Evolutionary conservation across 2,329 filamentous ascomycete genomes (phyloP).

Genomic region (Colletotrichum navitas): DNA sequence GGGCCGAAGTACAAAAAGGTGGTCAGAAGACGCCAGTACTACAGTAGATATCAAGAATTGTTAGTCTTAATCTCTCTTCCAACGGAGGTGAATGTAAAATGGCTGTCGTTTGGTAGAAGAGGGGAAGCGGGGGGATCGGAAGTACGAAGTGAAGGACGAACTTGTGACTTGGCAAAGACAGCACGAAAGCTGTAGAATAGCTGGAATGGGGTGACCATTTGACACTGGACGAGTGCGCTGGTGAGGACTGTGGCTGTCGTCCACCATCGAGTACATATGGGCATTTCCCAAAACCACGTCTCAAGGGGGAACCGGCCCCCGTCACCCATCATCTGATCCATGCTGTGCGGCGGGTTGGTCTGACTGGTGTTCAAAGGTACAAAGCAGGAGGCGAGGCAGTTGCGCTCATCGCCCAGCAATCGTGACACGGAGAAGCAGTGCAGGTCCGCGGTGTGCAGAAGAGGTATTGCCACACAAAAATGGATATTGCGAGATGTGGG

Average conservation of each 20-base stretch:
- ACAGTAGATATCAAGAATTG: constrained; percentile 27
- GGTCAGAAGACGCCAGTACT: constrained; percentile 98
- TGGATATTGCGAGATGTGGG: neutral
- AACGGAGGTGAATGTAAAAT: neutral
- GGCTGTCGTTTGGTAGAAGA: neutral
- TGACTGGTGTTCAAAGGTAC: constrained; percentile 13
- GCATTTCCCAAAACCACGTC: constrained; percentile 99
- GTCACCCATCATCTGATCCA: constrained; percentile 71
- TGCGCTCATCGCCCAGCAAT: constrained; percentile 22
- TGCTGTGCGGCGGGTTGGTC: constrained; percentile 46
- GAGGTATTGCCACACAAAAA: neutral
- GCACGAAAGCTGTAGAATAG: constrained; percentile 96
- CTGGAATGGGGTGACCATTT: constrained; percentile 92
- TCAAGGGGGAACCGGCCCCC: constrained; percentile 83
- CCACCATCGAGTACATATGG: constrained; percentile 96
- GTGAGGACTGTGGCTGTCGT: constrained; percentile 91
- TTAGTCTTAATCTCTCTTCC: constrained; percentile 29
- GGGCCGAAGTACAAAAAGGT: constrained; percentile 99
- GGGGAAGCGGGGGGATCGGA: constrained; percentile 14
- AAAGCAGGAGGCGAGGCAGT: neutral
- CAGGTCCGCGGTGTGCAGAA: neutral
- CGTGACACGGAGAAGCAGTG: neutral
- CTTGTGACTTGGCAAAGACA: constrained; percentile 93
- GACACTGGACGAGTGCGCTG: constrained; percentile 91
- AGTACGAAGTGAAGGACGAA: constrained; percentile 56